Evolutionary conservation across 257 asterid species (phyloP).

Genomic region (Schizonepeta tenuifolia): DNA sequence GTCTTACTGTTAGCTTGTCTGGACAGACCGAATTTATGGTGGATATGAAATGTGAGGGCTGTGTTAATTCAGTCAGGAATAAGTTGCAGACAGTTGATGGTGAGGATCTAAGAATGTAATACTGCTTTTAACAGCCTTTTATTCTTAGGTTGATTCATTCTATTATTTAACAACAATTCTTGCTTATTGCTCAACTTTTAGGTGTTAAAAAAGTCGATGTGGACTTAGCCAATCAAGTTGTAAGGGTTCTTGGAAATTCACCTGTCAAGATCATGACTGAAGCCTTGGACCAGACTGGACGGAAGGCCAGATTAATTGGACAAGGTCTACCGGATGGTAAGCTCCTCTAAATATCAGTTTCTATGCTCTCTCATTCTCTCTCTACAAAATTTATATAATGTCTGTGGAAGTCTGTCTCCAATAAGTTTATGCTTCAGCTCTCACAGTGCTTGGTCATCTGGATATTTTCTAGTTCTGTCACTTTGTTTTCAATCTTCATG

Average conservation of each 20-base stretch:
- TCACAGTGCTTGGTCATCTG: not conserved
- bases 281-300: slow-evolving; percentile 93
- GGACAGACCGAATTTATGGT: slow-evolving; percentile 93
- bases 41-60: slow-evolving; percentile 91
- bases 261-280: slow-evolving; percentile 81
- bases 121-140: not conserved
- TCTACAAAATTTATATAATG: not conserved
- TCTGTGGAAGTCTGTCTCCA: not conserved
- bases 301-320: slow-evolving; percentile 87
- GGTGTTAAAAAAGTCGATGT: slow-evolving; percentile 87
- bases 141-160: not conserved
- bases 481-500: not conserved
- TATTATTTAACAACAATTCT: not conserved
- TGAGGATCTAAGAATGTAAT: slow-evolving; percentile 40
- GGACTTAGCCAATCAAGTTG: slow-evolving; percentile 87
- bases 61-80: slow-evolving; percentile 78
- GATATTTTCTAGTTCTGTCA: not conserved
- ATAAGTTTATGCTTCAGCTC: slow-evolving; percentile 4
- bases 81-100: slow-evolving; percentile 81
- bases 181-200: slow-evolving; percentile 34
- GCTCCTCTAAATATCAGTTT: slow-evolving; percentile 6
- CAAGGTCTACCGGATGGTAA: slow-evolving; percentile 92
- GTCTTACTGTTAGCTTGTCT: slow-evolving; percentile 29
- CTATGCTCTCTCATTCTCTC: not conserved
- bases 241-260: slow-evolving; percentile 80